These are phyloP conservation scores for Mucor sp. DNA, from an alignment of 371 early-diverging fungal species.

Conservation along the genomic window DNA sequence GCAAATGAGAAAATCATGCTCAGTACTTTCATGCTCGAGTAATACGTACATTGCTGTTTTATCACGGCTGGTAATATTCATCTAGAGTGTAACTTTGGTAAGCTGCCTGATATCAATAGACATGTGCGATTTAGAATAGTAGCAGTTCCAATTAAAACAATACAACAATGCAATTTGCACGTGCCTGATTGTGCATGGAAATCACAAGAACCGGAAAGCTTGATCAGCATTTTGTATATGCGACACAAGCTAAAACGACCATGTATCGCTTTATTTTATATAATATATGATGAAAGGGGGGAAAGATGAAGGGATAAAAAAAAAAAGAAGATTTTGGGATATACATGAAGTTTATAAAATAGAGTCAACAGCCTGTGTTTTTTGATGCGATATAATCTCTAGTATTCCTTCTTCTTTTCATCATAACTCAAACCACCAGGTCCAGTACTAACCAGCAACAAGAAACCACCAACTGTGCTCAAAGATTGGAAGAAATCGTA, in stretches of 20 bases:
- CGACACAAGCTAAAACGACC: neutral
- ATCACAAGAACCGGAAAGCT: no score
- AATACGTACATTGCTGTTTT: neutral
- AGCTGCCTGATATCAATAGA: neutral
- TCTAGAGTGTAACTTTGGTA: neutral
- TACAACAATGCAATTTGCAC: neutral
- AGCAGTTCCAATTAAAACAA: neutral
- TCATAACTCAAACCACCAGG: slow-evolving; percentile 93
- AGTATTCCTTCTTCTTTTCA: slow-evolving; percentile 95
- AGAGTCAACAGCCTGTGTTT: neutral
- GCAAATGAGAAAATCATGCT: neutral
- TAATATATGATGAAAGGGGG: neutral
- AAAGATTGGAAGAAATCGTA: slow-evolving; percentile 98
- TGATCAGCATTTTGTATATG: neutral
- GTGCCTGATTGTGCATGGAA: neutral
- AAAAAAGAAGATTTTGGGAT: neutral
- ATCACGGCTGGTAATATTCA: no score
- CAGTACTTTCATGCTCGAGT: neutral
- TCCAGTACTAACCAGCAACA: slow-evolving; percentile 89
- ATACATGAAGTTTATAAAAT: neutral
- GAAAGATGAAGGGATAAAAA: neutral
- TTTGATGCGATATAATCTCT: slow-evolving; percentile 13
- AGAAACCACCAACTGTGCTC: slow-evolving; percentile 94
- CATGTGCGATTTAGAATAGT: neutral
- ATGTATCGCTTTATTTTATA: neutral